Percentiles rank a stretch among this genome's conserved stretches.
These are phyloP conservation scores for Podila epicladia DNA, from an alignment of 192 early-diverging fungal species.

Conservation along the genomic window DNA sequence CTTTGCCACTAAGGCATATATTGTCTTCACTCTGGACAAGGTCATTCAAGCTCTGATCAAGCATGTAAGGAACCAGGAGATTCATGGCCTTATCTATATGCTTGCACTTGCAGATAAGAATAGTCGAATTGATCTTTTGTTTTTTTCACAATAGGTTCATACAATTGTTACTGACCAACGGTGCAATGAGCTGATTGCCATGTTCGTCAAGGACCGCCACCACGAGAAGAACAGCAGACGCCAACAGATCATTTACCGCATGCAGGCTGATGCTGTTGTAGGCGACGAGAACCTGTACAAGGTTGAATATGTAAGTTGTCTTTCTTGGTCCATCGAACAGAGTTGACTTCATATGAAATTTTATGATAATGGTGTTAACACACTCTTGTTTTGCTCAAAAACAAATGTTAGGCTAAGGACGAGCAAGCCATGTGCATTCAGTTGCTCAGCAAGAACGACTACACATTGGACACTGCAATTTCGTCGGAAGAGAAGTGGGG, in stretches of 20 bases:
- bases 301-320: constrained; percentile 77
- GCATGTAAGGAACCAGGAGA: constrained; percentile 58
- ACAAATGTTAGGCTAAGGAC: constrained; percentile 50
- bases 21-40: constrained; percentile 92
- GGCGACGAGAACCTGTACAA: constrained; percentile 86
- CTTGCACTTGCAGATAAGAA: neutral
- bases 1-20: constrained; percentile 91
- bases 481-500: constrained; percentile 94
- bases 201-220: constrained; percentile 70
- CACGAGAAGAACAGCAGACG: constrained; percentile 63
- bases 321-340: neutral
- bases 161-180: constrained; percentile 72
- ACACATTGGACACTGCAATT: constrained; percentile 79
- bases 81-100: neutral
- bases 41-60: constrained; percentile 84
- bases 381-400: constrained; percentile 8
- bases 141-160: constrained; percentile 53
- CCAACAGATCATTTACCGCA: constrained; percentile 76
- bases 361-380: too few species aligned
- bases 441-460: constrained; percentile 89
- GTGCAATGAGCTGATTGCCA: constrained; percentile 66
- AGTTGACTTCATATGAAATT: too few species aligned
- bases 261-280: constrained; percentile 75
- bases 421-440: constrained; percentile 84
- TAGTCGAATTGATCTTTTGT: constrained; percentile 25